Percentiles rank a stretch among this genome's conserved stretches.
Evolutionary conservation across 768 basidiomycete species (phyloP).

Genomic region (Lactarius sp.): DNA sequence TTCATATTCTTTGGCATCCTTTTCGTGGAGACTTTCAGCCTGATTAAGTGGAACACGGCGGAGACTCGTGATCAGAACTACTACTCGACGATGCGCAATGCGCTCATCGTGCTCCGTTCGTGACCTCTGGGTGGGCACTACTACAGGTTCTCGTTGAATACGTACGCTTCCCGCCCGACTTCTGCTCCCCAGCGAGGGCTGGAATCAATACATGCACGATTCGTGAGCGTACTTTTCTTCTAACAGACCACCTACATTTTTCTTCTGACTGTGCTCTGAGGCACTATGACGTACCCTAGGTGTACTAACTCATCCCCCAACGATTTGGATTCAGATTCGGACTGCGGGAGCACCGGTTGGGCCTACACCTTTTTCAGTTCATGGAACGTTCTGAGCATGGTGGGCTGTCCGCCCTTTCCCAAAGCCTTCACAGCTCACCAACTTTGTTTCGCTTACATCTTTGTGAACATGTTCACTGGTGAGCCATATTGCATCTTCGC

Average conservation of each 20-base stretch:
- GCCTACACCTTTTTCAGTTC: conserved; percentile 68
- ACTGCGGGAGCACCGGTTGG: too few species aligned
- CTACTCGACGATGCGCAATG: conserved; percentile 70
- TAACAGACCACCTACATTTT: too few species aligned
- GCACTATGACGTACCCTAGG: too few species aligned
- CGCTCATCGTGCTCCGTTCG: conserved; percentile 56
- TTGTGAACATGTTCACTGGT: conserved; percentile 95
- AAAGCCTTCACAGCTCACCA: background rate
- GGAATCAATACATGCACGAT: too few species aligned
- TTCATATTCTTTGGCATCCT: too few species aligned
- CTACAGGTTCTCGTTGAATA: background rate
- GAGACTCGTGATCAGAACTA: conserved; percentile 76
- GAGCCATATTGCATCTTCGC: conserved; percentile 19
- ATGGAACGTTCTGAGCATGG: conserved; percentile 96
- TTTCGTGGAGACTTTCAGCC: too few species aligned
- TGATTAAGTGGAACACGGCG: conserved; percentile 65
- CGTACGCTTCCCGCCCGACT: conserved; percentile 12
- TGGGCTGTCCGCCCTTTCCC: conserved; percentile 33
- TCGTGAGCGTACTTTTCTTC: conserved; percentile 39
- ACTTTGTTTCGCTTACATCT: conserved; percentile 47
- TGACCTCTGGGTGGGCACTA: too few species aligned
- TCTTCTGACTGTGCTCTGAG: too few species aligned
- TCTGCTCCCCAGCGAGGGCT: background rate
- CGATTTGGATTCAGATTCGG: too few species aligned
- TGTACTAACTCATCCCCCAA: too few species aligned